Evolutionary conservation across 495 filamentous ascomycete species (phyloP), one percentile per base, ranked within the genome.

Genomic region (Immersiella caudata): DNA sequence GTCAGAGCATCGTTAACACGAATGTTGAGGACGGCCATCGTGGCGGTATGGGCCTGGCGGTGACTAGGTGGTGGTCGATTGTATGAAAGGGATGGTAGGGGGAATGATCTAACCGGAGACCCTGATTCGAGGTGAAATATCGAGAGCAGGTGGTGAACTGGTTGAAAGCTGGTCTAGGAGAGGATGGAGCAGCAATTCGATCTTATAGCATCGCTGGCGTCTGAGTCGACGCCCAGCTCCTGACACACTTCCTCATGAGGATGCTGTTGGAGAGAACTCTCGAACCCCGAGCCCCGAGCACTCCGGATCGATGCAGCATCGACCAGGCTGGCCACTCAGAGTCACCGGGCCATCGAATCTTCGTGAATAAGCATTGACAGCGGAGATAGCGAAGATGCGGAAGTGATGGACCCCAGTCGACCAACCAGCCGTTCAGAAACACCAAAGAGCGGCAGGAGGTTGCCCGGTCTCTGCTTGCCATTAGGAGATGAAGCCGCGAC

Each of bases 1-100:
- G 68, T 64, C 21, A 85, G 70, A 29, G 82, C 82, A 26, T 78
- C 78, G 71, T 85, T 84, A 24, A 14, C 52, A 11, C 73, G 73
- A 40, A 63, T 11, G 22, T 51, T 3, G 25, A 75, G 33, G 61
- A 70, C 29, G n/a, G 68, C 61, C 70, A 72, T 76, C 40, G 54
- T 68, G 60, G 14, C n/a, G 21, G 46, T 55, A 57, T 50, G 35
- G 29, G 18, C 26, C 3, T 27, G 20, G 8, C 1, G 16, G 11
- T 56, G 52, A 11, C 54, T 26, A 49, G 11, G 26, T 20, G 7
- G 52, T 22, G 14, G 24, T 54, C n/a, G 50, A n/a, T n/a, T n/a
- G 24, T 55, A 26, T 22, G 52, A 22, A 9, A 22, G 24, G 52
- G 6, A 12, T 20, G 26, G 51, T 50, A n/a, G 29, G 20, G 25